A percentile compares a stretch with the other conserved stretches of the same genome.
Evolutionary conservation across 2,329 filamentous ascomycete genomes (phyloP).

Genomic region (Arthrobotrys megalospora): DNA sequence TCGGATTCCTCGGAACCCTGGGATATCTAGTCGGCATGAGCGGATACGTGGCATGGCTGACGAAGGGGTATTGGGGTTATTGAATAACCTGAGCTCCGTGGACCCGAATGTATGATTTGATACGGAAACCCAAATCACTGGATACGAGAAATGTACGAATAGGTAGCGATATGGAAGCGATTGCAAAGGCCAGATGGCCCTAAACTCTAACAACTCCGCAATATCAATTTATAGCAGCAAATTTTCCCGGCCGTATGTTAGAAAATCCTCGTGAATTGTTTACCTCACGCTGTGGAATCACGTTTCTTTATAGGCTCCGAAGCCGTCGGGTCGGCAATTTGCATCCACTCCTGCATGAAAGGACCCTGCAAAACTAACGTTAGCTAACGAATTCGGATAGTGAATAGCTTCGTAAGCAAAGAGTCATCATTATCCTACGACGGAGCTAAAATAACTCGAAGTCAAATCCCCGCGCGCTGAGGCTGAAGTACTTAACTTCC

Average conservation of each 20-base stretch:
- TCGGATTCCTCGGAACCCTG: constrained; percentile 54
- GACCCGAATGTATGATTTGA: no score
- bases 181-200: not conserved
- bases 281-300: no score
- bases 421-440: not conserved
- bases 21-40: constrained; percentile 55
- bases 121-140: not conserved
- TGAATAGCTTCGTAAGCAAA: constrained; percentile 8
- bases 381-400: not conserved
- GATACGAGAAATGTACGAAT: not conserved
- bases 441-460: not conserved
- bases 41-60: constrained; percentile 52
- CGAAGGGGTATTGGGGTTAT: constrained; percentile 43
- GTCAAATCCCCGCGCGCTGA: no score
- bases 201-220: no score
- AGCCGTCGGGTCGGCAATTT: no score
- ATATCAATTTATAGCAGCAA: not conserved
- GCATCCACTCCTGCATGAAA: not conserved
- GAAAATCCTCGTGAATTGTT: not conserved
- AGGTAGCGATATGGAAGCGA: not conserved
- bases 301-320: no score
- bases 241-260: not conserved
- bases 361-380: not conserved
- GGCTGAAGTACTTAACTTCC: no score
- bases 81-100: not conserved